Percentiles rank a stretch among this genome's conserved stretches.
These are phyloP conservation scores for Aspergillus novofumigatus DNA, from an alignment of 2,329 filamentous ascomycete species.

Conservation along the genomic window DNA sequence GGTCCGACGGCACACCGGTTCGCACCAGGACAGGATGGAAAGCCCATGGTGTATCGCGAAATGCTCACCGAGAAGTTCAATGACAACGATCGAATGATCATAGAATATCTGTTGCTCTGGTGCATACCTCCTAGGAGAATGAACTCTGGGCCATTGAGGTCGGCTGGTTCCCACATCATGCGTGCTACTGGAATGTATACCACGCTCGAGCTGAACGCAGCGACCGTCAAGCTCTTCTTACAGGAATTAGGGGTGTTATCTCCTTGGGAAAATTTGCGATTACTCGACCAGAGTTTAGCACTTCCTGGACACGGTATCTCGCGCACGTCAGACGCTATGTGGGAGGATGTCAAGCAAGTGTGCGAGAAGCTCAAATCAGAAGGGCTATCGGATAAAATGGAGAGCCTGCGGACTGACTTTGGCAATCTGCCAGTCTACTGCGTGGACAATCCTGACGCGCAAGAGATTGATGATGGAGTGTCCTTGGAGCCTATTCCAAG, in stretches of 20 bases:
- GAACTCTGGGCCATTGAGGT: slow-evolving; percentile 39
- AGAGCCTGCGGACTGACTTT: slow-evolving; percentile 55
- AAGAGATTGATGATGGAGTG: slow-evolving; percentile 61
- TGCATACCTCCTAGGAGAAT: slow-evolving; percentile 39
- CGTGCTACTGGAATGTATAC: slow-evolving; percentile 55
- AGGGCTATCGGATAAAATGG: slow-evolving; percentile 51
- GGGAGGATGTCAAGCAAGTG: slow-evolving; percentile 26
- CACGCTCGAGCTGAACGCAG: slow-evolving; percentile 32
- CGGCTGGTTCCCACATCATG: slow-evolving; percentile 53
- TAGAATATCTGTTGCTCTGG: slow-evolving; percentile 54
- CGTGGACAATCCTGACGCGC: slow-evolving; percentile 51
- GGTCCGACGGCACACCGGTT: slow-evolving; percentile 37
- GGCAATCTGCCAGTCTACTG: slow-evolving; percentile 55
- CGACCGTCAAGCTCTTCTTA: slow-evolving; percentile 49
- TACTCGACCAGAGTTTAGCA: slow-evolving; percentile 50
- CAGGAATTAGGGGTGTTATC: slow-evolving; percentile 60
- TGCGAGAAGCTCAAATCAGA: slow-evolving; percentile 21
- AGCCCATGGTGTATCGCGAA: slow-evolving; percentile 27
- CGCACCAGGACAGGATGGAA: slow-evolving; percentile 22
- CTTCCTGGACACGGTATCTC: slow-evolving; percentile 45
- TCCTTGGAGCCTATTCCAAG: slow-evolving; percentile 51
- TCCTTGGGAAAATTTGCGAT: slow-evolving; percentile 53
- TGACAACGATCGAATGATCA: slow-evolving; percentile 48
- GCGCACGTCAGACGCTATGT: slow-evolving; percentile 25
- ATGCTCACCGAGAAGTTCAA: slow-evolving; percentile 43